phyloP scores from a whole-genome alignment of 768 basidiomycete genomes.

The Sistotremastrum niveocremeum region DNA sequence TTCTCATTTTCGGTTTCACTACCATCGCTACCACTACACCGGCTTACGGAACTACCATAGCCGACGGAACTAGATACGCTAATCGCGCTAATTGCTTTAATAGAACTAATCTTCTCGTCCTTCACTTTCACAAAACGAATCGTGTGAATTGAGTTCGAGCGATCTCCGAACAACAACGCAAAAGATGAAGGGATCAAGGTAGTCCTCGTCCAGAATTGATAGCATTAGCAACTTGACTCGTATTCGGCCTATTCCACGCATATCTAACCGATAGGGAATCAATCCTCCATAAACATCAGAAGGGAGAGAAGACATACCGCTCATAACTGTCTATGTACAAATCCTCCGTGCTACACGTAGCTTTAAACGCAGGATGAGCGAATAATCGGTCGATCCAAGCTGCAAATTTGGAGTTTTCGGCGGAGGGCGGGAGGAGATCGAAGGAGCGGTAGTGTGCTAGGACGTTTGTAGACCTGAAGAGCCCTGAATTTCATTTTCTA shows the following conservation, averaged over 20 bases:
- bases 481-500: slow-evolving; percentile 30
- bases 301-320: slow-evolving; percentile 24
- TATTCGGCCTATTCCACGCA: slow-evolving; percentile 64
- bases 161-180: too few species aligned
- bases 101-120: too few species aligned
- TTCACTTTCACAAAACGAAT: too few species aligned
- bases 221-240: slow-evolving; percentile 62
- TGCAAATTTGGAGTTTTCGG: slow-evolving; percentile 23
- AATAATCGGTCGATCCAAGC: slow-evolving; percentile 43
- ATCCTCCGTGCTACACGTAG: slow-evolving; percentile 54
- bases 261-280: slow-evolving; percentile 30
- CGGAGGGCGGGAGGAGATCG: slow-evolving; percentile 30
- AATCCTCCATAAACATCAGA: neutral
- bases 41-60: too few species aligned
- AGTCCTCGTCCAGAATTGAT: slow-evolving; percentile 53
- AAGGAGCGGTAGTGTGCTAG: slow-evolving; percentile 59
- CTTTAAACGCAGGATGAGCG: slow-evolving; percentile 46
- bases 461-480: slow-evolving; percentile 51
- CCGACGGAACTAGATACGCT: too few species aligned
- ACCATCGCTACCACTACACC: too few species aligned
- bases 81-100: too few species aligned
- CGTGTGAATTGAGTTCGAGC: too few species aligned
- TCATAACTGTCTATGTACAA: slow-evolving; percentile 64
- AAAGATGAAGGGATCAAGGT: slow-evolving; percentile 28
- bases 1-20: too few species aligned